Percentiles rank a stretch among this genome's conserved stretches.
Conservation (phyloP, 2,329 filamentous ascomycete species). For the Colletotrichum somersetense region DNA sequence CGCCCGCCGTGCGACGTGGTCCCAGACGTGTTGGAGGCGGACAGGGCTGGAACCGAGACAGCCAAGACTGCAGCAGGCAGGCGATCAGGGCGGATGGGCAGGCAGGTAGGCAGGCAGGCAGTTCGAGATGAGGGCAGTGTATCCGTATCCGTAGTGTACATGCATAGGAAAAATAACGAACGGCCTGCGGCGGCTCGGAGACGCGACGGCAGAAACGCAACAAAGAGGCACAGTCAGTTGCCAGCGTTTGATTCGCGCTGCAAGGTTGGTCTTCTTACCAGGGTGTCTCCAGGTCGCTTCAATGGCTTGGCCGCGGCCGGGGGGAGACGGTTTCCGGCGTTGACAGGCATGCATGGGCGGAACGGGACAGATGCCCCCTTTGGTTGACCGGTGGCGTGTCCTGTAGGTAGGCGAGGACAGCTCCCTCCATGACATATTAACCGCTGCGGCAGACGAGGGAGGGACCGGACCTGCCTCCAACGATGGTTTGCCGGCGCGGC, state of each 20-base stretch:
- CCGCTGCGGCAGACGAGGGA: not conserved
- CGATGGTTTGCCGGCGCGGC: not conserved
- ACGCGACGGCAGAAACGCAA: slow-evolving; percentile 3
- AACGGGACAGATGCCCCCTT: slow-evolving; percentile 24
- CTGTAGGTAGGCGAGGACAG: not conserved
- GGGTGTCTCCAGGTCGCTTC: slow-evolving; percentile 13
- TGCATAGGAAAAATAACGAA: not conserved
- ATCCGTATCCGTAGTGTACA: too few species aligned
- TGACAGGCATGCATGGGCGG: slow-evolving; percentile 25
- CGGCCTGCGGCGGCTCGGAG: slow-evolving; percentile 21
- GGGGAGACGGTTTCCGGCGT: slow-evolving; percentile 15
- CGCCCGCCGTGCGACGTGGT: slow-evolving; percentile 14
- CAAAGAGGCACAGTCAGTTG: slow-evolving; percentile 8
- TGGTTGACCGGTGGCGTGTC: not conserved
- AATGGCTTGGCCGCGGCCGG: slow-evolving; percentile 10
- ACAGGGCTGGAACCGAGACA: slow-evolving; percentile 28
- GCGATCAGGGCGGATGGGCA: slow-evolving; percentile 32
- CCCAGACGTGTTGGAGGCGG: slow-evolving; percentile 13
- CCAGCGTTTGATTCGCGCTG: slow-evolving; percentile 17
- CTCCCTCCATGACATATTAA: not conserved
- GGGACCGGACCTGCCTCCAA: not conserved
- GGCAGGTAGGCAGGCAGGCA: slow-evolving; percentile 27
- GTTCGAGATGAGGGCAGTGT: slow-evolving; percentile 14
- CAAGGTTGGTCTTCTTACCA: not conserved
- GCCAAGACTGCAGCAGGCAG: slow-evolving; percentile 35